phyloP scores from a whole-genome alignment of 495 filamentous ascomycete species.

The Aspergillus affinis region DNA sequence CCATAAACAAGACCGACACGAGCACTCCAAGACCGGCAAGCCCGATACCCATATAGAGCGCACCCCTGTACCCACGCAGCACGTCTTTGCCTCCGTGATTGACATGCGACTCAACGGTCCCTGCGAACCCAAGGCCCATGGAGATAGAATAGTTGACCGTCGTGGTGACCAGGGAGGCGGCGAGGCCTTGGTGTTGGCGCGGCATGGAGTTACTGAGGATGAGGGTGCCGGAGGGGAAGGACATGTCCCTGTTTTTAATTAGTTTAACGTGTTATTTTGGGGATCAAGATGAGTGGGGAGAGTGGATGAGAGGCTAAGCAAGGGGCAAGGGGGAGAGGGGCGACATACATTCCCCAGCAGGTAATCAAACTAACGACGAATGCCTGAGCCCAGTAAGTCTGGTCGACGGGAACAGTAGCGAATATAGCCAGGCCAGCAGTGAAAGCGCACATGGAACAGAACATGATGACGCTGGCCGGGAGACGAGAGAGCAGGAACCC shows the following conservation, averaged over 20 bases:
- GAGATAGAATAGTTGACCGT: conserved; percentile 62
- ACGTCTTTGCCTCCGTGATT: conserved; percentile 43
- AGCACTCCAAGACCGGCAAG: conserved; percentile 16
- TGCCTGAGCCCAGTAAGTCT: conserved; percentile 59
- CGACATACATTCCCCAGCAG: conserved; percentile 52
- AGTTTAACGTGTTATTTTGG: neutral
- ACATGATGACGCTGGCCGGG: conserved; percentile 48
- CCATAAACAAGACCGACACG: conserved; percentile 16
- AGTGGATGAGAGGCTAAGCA: too few relatives aligned
- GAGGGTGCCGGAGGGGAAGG: conserved; percentile 58
- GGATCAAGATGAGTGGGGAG: too few relatives aligned
- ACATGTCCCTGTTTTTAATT: conserved; percentile 46
- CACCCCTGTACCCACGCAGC: conserved; percentile 55
- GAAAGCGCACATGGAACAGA: conserved; percentile 49
- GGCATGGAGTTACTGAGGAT: conserved; percentile 57
- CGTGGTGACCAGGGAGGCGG: conserved; percentile 58
- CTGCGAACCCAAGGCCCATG: conserved; percentile 60
- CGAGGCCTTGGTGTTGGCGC: conserved; percentile 62
- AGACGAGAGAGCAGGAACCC: conserved; percentile 44
- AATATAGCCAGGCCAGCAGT: conserved; percentile 43
- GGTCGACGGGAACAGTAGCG: conserved; percentile 47
- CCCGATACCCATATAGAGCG: conserved; percentile 58
- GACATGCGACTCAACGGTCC: conserved; percentile 55
- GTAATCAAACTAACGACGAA: conserved; percentile 59
- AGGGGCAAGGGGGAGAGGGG: neutral